These are phyloP conservation scores for Calonectria pauciramosa DNA, from an alignment of 2,329 filamentous ascomycete species.

Conservation along the genomic window DNA sequence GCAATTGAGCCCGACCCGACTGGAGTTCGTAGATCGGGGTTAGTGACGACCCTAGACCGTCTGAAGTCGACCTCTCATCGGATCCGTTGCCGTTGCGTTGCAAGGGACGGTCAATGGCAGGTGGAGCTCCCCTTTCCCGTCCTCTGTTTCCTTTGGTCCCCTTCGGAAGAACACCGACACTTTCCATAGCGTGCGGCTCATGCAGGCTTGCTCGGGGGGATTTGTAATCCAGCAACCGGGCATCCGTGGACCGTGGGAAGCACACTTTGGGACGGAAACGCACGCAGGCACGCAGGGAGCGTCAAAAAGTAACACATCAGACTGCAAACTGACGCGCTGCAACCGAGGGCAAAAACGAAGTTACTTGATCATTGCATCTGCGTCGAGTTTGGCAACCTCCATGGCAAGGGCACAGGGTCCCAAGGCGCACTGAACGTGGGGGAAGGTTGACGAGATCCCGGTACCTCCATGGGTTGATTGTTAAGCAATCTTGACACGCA, in stretches of 20 bases:
- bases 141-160: neutral
- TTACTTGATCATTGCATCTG: neutral
- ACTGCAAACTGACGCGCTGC: neutral
- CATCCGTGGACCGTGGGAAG: neutral
- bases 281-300: neutral
- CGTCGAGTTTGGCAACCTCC: neutral
- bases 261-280: neutral
- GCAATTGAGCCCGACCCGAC: slow-evolving; percentile 10
- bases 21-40: slow-evolving; percentile 13
- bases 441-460: slow-evolving; percentile 40
- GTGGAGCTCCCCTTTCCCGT: slow-evolving; percentile 25
- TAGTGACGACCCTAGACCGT: neutral
- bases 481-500: slow-evolving; percentile 36
- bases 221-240: slow-evolving; percentile 5
- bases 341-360: neutral
- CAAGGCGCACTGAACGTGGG: slow-evolving; percentile 25
- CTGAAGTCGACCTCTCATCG: neutral
- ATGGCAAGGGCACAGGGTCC: neutral
- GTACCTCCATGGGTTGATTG: slow-evolving; percentile 40
- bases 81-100: neutral
- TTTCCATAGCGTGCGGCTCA: neutral
- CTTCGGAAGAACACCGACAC: slow-evolving; percentile 27
- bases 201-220: neutral
- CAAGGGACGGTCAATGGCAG: slow-evolving; percentile 3
- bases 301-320: neutral